Base-by-base conservation (phyloP, 2,329 filamentous ascomycete genomes). In the Talaromyces marneffei region DNA sequence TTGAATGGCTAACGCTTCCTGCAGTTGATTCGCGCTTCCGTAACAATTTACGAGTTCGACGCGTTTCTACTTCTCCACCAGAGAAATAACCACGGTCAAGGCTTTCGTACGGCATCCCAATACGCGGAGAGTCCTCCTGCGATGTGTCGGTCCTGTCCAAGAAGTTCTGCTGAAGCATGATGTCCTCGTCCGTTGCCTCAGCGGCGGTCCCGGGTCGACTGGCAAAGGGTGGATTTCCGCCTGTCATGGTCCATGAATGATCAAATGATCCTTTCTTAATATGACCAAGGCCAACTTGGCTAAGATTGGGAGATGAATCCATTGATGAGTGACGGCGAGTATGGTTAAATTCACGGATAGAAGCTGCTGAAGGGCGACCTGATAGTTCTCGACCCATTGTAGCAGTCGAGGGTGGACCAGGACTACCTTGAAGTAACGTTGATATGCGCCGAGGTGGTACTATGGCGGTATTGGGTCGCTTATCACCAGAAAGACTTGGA, bases 31-130 rank as follows among this genome's bases (percentile, higher is more conserved):
- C 72, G 37, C 90, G 87, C 77, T 94, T 95, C 74, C 90, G 91
- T 65, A 97, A 79, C 52, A 94, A 81, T 71, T 91, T 95, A 50
- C 90, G 85, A 56, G 72, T 76, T 68, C 85, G 86, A 62, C 88
- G 85, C 46, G 84, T 84, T 65, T 97, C 92, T 10, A 87, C 80
- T 69, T 97, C 93, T 16, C 89, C 89, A 2, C 92, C 91, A 7
- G 93, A 97, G 71, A 97, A 96, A 74, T 97, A 97, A 25, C 92
- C 93, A 37, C 91, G 85, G 69, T 97, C 94, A 16, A 91, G 74
- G 63, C 95, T 90, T 60, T 77, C 75, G 50, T 76, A 70, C 64
- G 71, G 63, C 62, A 70, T 67, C 57, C 74, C 67, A 12, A 67
- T 33, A 70, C 44, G 40, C 3, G 50, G 59, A 25, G 59, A 52